Evolutionary conservation across 2,329 filamentous ascomycete genomes (phyloP), one percentile per base, ranked within the genome.

Genomic region (Colletotrichum sansevieriae): DNA sequence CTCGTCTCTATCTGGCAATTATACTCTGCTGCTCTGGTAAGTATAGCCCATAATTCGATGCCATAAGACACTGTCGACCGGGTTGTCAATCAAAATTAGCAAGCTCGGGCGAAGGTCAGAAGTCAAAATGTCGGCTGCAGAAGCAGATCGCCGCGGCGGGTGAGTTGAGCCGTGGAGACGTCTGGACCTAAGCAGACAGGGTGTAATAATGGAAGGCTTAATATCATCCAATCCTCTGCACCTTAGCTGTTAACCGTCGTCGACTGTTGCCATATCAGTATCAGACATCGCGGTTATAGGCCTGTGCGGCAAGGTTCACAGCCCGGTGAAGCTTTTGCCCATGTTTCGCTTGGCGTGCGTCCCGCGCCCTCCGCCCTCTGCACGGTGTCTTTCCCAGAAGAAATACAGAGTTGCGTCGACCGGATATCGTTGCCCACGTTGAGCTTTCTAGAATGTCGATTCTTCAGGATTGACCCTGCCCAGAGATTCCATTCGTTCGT

Each of bases 281-380:
- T 55, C 62, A 55, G 49, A 12, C 29, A 39, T 51, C 43, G 55
- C 62, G 33, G 20, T 25, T 49, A 60, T 51, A 65, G 47, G 20
- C 44, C 29, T 33, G 12, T 20, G 20, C 35, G 62, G 18, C 62
- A 56, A 51, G 62, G 65, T 51, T 60, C 3, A 39, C 15, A 43
- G 39, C 54, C 18, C 7, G 49, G 61, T 62, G 62, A 61, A 68
- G 62, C 51, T 66, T 68, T 68, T 68, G 62, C 66, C 66, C 62
- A 60, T 65, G 62, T 68, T 65, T 68, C 65, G 65, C 65, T 68
- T 68, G 55, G 37, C 44, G 47, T 43, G 33, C 49, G 49, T 6
- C 59, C 7, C 47, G 20, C 10, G 25, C 29, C 20, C 12, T 33
- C 61, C 22, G 39, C 15, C 15, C 33, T 20, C 18, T 1, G 35